Evolutionary conservation across 1,284 basidiomycete species (phyloP).

Genomic region (Cystobasidium pallidum): DNA sequence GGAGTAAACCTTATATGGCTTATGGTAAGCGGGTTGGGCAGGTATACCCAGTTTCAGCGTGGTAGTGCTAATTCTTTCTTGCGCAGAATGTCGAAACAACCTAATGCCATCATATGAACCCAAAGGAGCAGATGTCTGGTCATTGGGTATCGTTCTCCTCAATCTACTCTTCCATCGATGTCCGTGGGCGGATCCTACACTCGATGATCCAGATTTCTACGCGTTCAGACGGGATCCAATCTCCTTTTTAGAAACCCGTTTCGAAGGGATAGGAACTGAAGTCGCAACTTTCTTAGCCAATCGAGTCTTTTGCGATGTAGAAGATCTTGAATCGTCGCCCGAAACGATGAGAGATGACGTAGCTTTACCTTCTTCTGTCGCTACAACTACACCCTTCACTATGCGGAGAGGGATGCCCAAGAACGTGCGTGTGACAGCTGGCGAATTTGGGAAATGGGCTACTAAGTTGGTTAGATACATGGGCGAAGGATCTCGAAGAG

Average conservation of each 20-base stretch:
- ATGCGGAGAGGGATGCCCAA: conserved; percentile 33
- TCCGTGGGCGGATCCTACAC: conserved; percentile 92
- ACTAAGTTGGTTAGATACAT: conserved; percentile 69
- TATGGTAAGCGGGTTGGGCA: conserved; percentile 84
- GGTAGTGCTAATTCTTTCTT: too few species aligned
- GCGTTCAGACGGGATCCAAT: conserved; percentile 78
- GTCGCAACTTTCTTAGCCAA: conserved; percentile 85
- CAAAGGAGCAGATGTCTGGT: conserved; percentile 96
- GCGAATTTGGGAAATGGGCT: conserved; percentile 84
- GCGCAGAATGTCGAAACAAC: conserved; percentile 98
- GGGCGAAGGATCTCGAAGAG: conserved; percentile 49
- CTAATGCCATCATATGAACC: conserved; percentile 89
- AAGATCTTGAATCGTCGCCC: conserved; percentile 59
- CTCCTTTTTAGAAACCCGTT: conserved; percentile 83
- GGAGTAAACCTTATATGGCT: conserved; percentile 98
- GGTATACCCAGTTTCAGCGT: too few species aligned
- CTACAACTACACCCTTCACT: conserved; percentile 56
- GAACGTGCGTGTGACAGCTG: conserved; percentile 68
- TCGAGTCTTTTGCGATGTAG: conserved; percentile 82
- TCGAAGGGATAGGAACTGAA: conserved; percentile 83
- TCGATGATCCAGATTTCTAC: conserved; percentile 73
- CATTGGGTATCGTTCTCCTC: conserved; percentile 95
- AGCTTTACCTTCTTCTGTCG: conserved; percentile 56
- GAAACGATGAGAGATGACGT: conserved; percentile 50
- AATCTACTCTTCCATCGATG: conserved; percentile 99